Evolutionary conservation across 805 yeast species (phyloP).

Genomic region (Cyberlindnera suaveolens): DNA sequence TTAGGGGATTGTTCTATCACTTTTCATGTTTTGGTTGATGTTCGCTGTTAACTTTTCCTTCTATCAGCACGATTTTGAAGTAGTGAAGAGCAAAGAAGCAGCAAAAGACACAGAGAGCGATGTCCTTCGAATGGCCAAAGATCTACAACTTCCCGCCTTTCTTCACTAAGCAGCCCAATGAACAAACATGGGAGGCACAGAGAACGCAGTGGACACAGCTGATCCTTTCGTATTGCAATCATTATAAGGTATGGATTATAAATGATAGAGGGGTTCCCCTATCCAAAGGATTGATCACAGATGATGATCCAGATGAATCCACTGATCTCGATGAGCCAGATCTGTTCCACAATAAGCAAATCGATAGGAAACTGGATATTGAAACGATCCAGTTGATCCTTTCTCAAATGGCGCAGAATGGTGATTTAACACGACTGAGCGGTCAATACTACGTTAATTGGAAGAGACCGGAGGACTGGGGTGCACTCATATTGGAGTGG

Average conservation of each 20-base stretch:
- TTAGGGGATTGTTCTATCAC: background rate
- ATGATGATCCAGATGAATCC: background rate
- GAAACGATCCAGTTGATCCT: constrained; percentile 54
- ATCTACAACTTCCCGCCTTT: constrained; percentile 73
- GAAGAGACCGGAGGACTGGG: constrained; percentile 68
- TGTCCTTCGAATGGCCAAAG: constrained; percentile 12
- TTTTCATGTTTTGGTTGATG: background rate
- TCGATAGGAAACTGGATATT: constrained; percentile 47
- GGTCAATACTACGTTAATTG: constrained; percentile 45
- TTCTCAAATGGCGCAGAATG: constrained; percentile 45
- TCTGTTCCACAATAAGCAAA: constrained; percentile 45
- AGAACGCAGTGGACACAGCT: constrained; percentile 70
- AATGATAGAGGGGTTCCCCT: constrained; percentile 29
- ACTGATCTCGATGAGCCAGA: constrained; percentile 7
- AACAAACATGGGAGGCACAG: constrained; percentile 72
- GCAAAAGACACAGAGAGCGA: background rate
- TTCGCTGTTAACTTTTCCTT: background rate
- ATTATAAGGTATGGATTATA: constrained; percentile 48
- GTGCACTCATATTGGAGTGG: constrained; percentile 57
- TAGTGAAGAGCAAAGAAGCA: no score
- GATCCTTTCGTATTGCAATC: constrained; percentile 54
- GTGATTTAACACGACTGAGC: constrained; percentile 51
- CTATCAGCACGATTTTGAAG: background rate
- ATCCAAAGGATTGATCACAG: constrained; percentile 14
- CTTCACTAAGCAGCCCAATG: constrained; percentile 84